Percentiles rank a stretch among this genome's conserved stretches.
phyloP scores from a whole-genome alignment of 1,284 basidiomycete genomes.

The Vanrija sp. region DNA sequence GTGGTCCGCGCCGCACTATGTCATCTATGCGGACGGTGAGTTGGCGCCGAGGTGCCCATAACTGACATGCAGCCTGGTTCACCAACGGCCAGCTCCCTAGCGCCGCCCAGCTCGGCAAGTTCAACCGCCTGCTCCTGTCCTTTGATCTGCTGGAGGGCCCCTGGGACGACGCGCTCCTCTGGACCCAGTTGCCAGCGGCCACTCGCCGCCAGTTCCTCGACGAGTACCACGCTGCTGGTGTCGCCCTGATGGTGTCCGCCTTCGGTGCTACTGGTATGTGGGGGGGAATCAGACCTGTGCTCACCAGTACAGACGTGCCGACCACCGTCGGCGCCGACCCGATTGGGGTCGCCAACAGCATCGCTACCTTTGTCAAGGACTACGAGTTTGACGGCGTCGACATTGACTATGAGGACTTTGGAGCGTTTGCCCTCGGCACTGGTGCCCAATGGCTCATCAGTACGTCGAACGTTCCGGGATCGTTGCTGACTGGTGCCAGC shows the following conservation, averaged over 20 bases:
- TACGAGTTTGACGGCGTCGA: constrained; percentile 50
- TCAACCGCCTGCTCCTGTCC: constrained; percentile 43
- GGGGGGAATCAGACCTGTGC: too few species aligned
- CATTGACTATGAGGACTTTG: constrained; percentile 44
- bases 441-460: constrained; percentile 22
- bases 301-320: constrained; percentile 26
- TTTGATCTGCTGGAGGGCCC: constrained; percentile 17
- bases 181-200: too few species aligned
- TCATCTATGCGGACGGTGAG: constrained; percentile 2
- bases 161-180: constrained; percentile 5
- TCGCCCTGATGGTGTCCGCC: constrained; percentile 40
- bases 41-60: neutral
- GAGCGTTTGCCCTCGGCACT: constrained; percentile 9
- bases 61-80: too few species aligned
- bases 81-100: constrained; percentile 8
- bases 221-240: constrained; percentile 40
- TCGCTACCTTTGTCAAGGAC: constrained; percentile 34
- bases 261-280: constrained; percentile 42
- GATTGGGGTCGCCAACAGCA: constrained; percentile 15
- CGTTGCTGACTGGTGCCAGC: neutral
- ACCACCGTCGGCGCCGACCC: constrained; percentile 32
- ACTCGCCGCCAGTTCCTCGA: constrained; percentile 18
- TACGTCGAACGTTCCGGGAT: constrained; percentile 2
- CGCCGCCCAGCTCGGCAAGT: constrained; percentile 10
- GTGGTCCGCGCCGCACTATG: constrained; percentile 1